Evolutionary conservation across 257 asterid genomes (phyloP).

Genomic region (Thymus mandschuricus): DNA sequence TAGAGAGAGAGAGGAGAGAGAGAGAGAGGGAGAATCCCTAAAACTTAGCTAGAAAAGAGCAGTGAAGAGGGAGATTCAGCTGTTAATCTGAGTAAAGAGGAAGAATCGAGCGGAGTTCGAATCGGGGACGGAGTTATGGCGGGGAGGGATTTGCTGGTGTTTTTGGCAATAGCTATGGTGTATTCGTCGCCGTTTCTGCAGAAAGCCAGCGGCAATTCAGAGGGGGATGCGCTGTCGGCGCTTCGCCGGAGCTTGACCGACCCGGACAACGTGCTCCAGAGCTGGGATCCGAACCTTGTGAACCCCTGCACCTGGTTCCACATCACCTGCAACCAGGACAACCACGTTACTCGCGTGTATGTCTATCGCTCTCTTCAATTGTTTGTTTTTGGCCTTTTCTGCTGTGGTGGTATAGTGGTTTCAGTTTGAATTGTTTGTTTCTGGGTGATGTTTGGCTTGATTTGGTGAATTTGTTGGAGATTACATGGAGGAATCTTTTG

Average conservation of each 20-base stretch:
- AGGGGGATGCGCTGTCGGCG: conserved; percentile 64
- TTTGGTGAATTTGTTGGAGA: conserved; percentile 8
- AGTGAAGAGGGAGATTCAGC: background rate
- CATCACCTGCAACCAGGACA: conserved; percentile 63
- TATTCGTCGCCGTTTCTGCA: conserved; percentile 35
- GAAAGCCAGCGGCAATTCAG: conserved; percentile 49
- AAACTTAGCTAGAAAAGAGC: conserved; percentile 11
- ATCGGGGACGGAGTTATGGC: conserved; percentile 39
- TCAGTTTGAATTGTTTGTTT: background rate
- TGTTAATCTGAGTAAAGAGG: background rate
- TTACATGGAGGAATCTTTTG: background rate
- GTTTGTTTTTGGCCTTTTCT: background rate
- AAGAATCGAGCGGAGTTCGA: background rate
- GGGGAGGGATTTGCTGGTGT: conserved; percentile 35
- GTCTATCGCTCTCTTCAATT: conserved; percentile 3
- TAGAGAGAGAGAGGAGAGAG: background rate
- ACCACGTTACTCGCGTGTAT: conserved; percentile 67
- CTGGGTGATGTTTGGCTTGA: conserved; percentile 2
- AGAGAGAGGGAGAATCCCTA: conserved; percentile 1
- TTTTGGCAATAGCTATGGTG: conserved; percentile 35
- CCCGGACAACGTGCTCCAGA: conserved; percentile 61
- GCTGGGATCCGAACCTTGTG: conserved; percentile 74
- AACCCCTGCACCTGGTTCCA: conserved; percentile 70
- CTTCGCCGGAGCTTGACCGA: conserved; percentile 57
- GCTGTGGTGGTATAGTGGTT: background rate